Conservation (phyloP, 2,329 filamentous ascomycete genomes). For the Acrocalymma vagum region DNA sequence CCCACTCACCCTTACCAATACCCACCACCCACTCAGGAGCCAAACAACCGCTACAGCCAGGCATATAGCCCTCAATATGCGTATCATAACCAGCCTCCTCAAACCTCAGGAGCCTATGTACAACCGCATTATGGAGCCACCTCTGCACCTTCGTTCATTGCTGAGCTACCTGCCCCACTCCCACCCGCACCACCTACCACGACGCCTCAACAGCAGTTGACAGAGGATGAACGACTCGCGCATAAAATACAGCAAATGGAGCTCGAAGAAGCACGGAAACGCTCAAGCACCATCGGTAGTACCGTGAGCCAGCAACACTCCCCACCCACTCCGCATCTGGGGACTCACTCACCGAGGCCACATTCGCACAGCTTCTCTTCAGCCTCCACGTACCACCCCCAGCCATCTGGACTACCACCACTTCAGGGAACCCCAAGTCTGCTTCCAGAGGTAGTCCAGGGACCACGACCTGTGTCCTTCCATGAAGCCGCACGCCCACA, state of each 20-base stretch:
- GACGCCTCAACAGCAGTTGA: slow-evolving; percentile 37
- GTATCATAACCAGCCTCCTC: slow-evolving; percentile 8
- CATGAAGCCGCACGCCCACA: background rate
- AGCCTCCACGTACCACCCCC: slow-evolving; percentile 9
- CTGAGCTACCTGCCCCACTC: slow-evolving; percentile 38
- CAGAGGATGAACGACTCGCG: slow-evolving; percentile 39
- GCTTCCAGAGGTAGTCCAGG: slow-evolving; percentile 11
- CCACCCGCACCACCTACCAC: slow-evolving; percentile 34
- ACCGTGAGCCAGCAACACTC: slow-evolving; percentile 19
- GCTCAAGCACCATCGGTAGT: slow-evolving; percentile 31
- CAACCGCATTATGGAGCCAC: slow-evolving; percentile 30
- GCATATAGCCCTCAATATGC: slow-evolving; percentile 6
- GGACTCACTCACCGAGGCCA: slow-evolving; percentile 10
- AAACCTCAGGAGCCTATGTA: slow-evolving; percentile 14
- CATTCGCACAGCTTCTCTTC: slow-evolving; percentile 25
- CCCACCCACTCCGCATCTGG: slow-evolving; percentile 1
- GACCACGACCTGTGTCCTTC: slow-evolving; percentile 3
- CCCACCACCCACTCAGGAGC: slow-evolving; percentile 7
- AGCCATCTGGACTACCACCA: background rate
- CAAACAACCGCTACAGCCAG: slow-evolving; percentile 18
- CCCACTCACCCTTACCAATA: slow-evolving; percentile 17
- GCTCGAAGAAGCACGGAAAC: slow-evolving; percentile 27
- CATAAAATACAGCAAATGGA: slow-evolving; percentile 38
- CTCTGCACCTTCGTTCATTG: slow-evolving; percentile 21
- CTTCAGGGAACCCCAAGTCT: slow-evolving; percentile 2